Evolutionary conservation across 768 basidiomycete genomes (phyloP), one percentile per base, ranked within the genome.

Genomic region (Boletales sp.): DNA sequence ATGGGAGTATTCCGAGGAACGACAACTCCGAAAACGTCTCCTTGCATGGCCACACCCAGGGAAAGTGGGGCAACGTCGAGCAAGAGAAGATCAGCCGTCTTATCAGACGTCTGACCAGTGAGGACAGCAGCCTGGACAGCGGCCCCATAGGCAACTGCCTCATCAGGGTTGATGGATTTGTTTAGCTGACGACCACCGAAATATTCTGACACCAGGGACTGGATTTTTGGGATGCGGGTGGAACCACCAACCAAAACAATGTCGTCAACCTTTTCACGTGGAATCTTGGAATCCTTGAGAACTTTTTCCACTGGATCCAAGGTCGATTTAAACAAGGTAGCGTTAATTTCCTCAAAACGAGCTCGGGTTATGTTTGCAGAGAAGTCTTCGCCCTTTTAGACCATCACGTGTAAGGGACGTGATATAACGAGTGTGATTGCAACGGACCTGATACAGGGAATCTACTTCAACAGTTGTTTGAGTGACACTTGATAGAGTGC

Each of bases 91-190:
- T 98, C 95, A 72, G 93, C 89, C 52, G 96, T 99, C 79, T 98
- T 95, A 61, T 99, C 96, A 33, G 94, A 97, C 43, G 94, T 97
- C 72, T 97, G 94, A 51, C 94, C 94, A 60, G 96, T 96, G 56
- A 99, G 90, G 67, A 99, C 90, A 51, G 96, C 96, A 54, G 96
- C 96, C 76, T 99, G 96, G 65, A 99, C 96, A 61, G 96, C 95
- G 61, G 96, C 96, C 78, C 96, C 96, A 74, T 98, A 97, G 43
- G 96, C 96, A 63, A 99, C 96, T 63, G 96, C 96, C 78, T 99
- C 96, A 67, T 99, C 96, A 56, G 96, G 96, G 83, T 99, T 99
- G 78, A 99, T 99, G 52, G 94, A 96, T 82, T 99, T 99, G 86
- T 98, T 98, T 68, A 97, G 76, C 70, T 94, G 90, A 64, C 95